Evolutionary conservation across 2,329 filamentous ascomycete species (phyloP).

Genomic region (Neofusicoccum cordaticola): DNA sequence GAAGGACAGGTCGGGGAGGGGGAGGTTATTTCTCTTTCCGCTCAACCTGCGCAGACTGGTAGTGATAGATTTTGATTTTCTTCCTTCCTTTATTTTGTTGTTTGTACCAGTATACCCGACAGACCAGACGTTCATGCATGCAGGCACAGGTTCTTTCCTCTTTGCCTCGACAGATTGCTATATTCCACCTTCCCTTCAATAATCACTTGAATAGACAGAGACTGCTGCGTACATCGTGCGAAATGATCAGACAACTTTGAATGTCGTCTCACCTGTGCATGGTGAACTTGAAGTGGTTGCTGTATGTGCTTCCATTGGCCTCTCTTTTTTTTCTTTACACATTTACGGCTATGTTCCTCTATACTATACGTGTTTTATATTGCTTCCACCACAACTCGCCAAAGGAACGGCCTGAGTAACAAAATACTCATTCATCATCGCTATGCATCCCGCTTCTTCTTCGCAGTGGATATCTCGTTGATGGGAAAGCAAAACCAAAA

Average conservation of each 20-base stretch:
- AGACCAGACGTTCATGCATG: neutral
- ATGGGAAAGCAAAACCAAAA: neutral
- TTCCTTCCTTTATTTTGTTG: neutral
- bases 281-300: no score
- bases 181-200: neutral
- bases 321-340: no score
- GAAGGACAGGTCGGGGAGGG: neutral
- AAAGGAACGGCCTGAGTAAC: no score
- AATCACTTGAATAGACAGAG: neutral
- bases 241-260: neutral
- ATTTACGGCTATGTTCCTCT: no score
- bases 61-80: neutral
- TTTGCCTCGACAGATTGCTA: neutral
- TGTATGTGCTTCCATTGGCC: no score
- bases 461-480: neutral
- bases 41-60: no score
- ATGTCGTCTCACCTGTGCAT: no score
- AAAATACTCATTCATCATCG: no score
- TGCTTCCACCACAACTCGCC: no score
- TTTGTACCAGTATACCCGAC: constrained; percentile 1
- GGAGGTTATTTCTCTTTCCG: no score
- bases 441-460: neutral
- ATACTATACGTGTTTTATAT: no score
- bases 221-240: neutral
- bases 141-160: neutral